Base-by-base conservation (phyloP, 2,329 filamentous ascomycete species). In the Tolypocladium paradoxum region DNA sequence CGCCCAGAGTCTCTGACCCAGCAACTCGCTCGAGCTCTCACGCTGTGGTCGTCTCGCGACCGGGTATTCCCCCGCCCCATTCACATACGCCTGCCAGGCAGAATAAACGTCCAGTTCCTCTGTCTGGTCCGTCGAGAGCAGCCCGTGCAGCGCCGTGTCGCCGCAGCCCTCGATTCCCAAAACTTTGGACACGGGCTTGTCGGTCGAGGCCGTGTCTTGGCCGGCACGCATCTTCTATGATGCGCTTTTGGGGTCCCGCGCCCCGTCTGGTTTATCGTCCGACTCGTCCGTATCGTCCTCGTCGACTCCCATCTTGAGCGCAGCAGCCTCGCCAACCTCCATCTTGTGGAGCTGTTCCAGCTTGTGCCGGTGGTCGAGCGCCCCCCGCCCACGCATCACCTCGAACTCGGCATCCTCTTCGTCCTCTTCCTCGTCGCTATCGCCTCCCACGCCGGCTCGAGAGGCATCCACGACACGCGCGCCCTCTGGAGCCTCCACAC, bases 241-340 rank as follows among this genome's bases (percentile, higher is more conserved):
- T 61, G 64, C 57, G 49, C 53, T 56, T 45, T 65, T 65, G 47
- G 62, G 54, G 27, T 56, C 56, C 12, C 61, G 53, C 5, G 58
- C 53, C 40, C 55, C 56, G 34, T 61, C 63, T 48, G 52, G n/a
- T 37, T 47, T 50, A 8, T 68, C 64, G 22, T 68, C 57, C 9
- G 64, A 67, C 31, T 72, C 69, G 6, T 73, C 71, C 1, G 72
- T 69, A 1, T 70, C 65, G 2, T 72, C 69, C 2, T 66, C 65
- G 18, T 71, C 68, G 27, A 71, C 61, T 50, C 68, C 64, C 62
- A 65, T 68, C 52, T 64, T 67, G 5, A 82, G 65, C 9, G 78
- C 79, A 2, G 73, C 74, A 14, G 79, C 79, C 61, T 83, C 79
- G 53, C 75, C 77, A 2, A 79, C 74, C 58, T 83, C 79, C 79